Conservation (phyloP, 2,329 filamentous ascomycete species). For the Aspergillus puulaauensis region DNA sequence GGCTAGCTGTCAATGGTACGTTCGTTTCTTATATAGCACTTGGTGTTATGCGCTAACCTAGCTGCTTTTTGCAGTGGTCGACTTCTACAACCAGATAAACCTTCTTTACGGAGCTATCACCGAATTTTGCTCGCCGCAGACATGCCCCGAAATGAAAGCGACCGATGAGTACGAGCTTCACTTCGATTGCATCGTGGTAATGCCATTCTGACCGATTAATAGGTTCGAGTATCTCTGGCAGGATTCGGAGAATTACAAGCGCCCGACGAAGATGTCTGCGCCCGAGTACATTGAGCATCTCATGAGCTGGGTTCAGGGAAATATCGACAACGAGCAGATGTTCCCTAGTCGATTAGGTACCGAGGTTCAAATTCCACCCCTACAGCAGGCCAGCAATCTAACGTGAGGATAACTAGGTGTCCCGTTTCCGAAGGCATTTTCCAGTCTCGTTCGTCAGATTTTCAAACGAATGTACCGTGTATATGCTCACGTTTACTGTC, state of each 20-base stretch:
- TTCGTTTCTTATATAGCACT: constrained; percentile 35
- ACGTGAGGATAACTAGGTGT: constrained; percentile 58
- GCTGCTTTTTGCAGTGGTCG: constrained; percentile 68
- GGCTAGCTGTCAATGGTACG: constrained; percentile 94
- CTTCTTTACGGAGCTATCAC: constrained; percentile 97
- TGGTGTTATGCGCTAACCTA: neutral
- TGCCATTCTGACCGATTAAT: constrained; percentile 14
- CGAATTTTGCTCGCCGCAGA: constrained; percentile 96
- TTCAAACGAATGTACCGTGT: constrained; percentile 99
- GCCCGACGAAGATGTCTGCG: constrained; percentile 95
- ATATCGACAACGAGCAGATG: constrained; percentile 91
- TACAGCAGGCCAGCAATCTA: neutral
- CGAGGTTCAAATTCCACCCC: constrained; percentile 15
- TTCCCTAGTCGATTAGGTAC: constrained; percentile 89
- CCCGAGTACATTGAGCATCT: constrained; percentile 97
- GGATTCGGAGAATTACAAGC: constrained; percentile 88
- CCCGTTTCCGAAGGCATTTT: constrained; percentile 91
- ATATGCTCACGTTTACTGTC: constrained; percentile 99
- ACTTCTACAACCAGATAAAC: constrained; percentile 99
- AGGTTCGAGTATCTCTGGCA: constrained; percentile 99
- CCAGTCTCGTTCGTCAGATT: constrained; percentile 83
- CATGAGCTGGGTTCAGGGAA: constrained; percentile 94
- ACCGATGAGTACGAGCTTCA: constrained; percentile 78
- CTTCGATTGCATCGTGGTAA: neutral
- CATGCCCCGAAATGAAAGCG: constrained; percentile 99